Conservation (phyloP, 257 asterid genomes). For the Solanum neorickii region DNA sequence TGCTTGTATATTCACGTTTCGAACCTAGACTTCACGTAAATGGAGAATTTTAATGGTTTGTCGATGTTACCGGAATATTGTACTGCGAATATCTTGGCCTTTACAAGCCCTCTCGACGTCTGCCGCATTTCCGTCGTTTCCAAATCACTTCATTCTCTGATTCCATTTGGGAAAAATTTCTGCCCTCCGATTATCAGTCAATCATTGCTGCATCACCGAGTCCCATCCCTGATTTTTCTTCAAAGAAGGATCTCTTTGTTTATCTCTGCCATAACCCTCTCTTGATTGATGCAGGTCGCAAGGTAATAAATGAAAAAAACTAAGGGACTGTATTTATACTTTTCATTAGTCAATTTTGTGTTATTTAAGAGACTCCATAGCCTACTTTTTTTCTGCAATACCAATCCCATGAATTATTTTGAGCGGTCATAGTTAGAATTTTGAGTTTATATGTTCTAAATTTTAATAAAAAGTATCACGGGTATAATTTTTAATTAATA, state of each 20-base stretch:
- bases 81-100: background rate
- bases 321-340: background rate
- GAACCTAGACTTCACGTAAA: background rate
- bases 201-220: background rate
- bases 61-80: background rate
- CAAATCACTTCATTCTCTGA: background rate
- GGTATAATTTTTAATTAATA: too few species aligned
- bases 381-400: background rate
- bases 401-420: background rate
- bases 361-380: background rate
- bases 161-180: background rate
- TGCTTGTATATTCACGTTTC: background rate
- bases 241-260: background rate
- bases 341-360: background rate
- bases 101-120: background rate
- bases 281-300: conserved; percentile 1
- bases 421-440: background rate
- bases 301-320: background rate
- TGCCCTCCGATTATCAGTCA: background rate
- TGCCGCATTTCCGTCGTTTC: background rate
- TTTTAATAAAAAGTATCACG: background rate
- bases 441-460: background rate
- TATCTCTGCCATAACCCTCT: background rate
- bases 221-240: background rate
- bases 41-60: background rate